Conservation (phyloP, 129 eudicot species). For the Heracleum sosnowskyi region DNA sequence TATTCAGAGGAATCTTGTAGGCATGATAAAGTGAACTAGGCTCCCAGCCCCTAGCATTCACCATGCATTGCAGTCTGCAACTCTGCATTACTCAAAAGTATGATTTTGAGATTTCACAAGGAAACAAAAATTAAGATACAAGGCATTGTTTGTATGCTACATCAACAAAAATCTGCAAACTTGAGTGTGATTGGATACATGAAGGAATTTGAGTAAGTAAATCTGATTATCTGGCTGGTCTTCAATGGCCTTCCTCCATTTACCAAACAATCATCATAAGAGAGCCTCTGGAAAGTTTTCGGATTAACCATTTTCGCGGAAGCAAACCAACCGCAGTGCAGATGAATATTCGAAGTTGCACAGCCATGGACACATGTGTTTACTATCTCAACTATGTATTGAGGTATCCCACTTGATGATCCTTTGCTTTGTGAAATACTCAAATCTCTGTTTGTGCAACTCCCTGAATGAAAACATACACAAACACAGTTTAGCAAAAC, state of each 20-base stretch:
- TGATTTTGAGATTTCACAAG: background rate
- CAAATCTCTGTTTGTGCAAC: constrained; percentile 48
- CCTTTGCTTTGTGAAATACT: constrained; percentile 65
- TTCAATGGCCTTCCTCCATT: constrained; percentile 47
- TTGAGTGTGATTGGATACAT: constrained; percentile 61
- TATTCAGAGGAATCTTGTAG: background rate
- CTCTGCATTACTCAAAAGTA: background rate
- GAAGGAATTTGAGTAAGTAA: constrained; percentile 60
- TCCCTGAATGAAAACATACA: constrained; percentile 17
- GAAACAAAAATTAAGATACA: background rate
- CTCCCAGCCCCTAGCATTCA: background rate
- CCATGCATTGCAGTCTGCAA: constrained; percentile 7
- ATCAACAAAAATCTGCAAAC: constrained; percentile 46
- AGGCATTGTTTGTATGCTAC: background rate
- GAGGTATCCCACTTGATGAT: constrained; percentile 55
- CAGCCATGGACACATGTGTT: constrained; percentile 58
- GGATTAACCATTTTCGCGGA: constrained; percentile 69
- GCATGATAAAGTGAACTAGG: background rate
- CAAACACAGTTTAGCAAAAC: background rate
- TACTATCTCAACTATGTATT: constrained; percentile 58
- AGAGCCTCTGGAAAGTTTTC: constrained; percentile 49
- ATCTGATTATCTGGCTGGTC: constrained; percentile 48
- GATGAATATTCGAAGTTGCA: constrained; percentile 66
- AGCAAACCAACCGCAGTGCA: constrained; percentile 75
- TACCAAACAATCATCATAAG: constrained; percentile 64